phyloP scores from a whole-genome alignment of 768 basidiomycete species.

The Leccinum subtestaceum region DNA sequence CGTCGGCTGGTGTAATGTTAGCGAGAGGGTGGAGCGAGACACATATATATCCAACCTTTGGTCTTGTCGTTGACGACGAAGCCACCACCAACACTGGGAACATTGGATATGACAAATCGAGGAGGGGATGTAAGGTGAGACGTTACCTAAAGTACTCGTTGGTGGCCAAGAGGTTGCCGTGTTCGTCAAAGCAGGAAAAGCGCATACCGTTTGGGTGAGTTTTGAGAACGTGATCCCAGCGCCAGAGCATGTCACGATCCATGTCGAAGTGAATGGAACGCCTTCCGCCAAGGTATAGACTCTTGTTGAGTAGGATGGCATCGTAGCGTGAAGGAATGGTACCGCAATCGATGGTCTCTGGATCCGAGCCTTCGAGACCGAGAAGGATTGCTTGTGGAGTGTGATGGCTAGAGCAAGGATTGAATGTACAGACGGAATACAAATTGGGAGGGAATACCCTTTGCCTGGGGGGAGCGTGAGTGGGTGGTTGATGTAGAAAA shows the following conservation, averaged over 20 bases:
- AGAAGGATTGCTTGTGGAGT: slow-evolving; percentile 85
- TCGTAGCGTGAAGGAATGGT: slow-evolving; percentile 77
- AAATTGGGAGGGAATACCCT: slow-evolving; percentile 49
- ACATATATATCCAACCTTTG: slow-evolving; percentile 49
- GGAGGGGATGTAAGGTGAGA: neutral
- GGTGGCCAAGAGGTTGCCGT: slow-evolving; percentile 87
- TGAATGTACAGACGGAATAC: neutral
- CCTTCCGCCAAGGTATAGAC: slow-evolving; percentile 66
- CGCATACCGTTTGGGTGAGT: slow-evolving; percentile 93
- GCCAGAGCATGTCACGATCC: slow-evolving; percentile 91
- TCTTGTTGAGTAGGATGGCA: slow-evolving; percentile 62
- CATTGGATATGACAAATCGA: neutral
- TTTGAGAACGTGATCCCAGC: slow-evolving; percentile 84
- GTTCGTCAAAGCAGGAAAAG: slow-evolving; percentile 76
- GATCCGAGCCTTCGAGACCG: slow-evolving; percentile 85
- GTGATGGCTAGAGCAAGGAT: slow-evolving; percentile 56
- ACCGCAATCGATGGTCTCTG: slow-evolving; percentile 89
- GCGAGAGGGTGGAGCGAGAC: neutral
- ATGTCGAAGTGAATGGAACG: slow-evolving; percentile 83
- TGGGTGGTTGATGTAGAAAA: neutral
- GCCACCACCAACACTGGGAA: slow-evolving; percentile 76
- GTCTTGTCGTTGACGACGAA: slow-evolving; percentile 96
- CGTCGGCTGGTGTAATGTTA: slow-evolving; percentile 56
- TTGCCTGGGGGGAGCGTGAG: slow-evolving; percentile 48
- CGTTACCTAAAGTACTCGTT: slow-evolving; percentile 85